Evolutionary conservation across 164 flowering plant genomes (phyloP), one percentile per base, ranked within the genome.

Genomic region (Tinospora cordifolia): DNA sequence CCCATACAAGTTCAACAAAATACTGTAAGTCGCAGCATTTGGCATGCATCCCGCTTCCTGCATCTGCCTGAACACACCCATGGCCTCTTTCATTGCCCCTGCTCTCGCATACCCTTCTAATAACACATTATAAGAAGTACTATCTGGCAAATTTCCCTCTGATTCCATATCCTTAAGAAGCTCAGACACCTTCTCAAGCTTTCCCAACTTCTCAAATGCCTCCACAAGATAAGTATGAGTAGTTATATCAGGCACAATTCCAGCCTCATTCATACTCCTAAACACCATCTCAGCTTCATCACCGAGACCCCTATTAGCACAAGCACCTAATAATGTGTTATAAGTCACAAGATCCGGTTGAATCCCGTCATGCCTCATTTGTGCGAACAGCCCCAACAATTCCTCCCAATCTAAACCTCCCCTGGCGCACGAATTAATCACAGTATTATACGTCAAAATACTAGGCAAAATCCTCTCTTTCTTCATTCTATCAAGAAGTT

Each of bases 401-500:
- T 85, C 96, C 77, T 91, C 97, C 98, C 98, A 93, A 65, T 84
- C 88, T 44, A 91, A 82, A n/a, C 97, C 98, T 12, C 96, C 98
- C 65, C 96, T 79, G 19, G 94, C 90, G 73, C 97, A 93, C 7
- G 96, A 77, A 83, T 85, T 84, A 19, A 93, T 83, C 47, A 93
- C 87, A 22, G 96, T 91, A 76, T 93, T 91, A 73, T 90, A 93
- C 41, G 97, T 93, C 75, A 93, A 80, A 62, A 87, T 84, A 67
- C 80, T 89, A 0, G 97, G 97, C 19, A 74, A 21, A 63, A 93
- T 73, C 79, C 83, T 85, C 41, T 91, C 96, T 40, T 60, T 75
- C 81, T 91, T 91, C 98, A 91, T 91, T 40, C 78, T 78, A 58
- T 85, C 86, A 17, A 93, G 83, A 22, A 93, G 74, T 44, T 91